Percentiles rank a stretch among this genome's conserved stretches.
phyloP scores from a whole-genome alignment of 495 filamentous ascomycete genomes.

The Physcia stellaris region DNA sequence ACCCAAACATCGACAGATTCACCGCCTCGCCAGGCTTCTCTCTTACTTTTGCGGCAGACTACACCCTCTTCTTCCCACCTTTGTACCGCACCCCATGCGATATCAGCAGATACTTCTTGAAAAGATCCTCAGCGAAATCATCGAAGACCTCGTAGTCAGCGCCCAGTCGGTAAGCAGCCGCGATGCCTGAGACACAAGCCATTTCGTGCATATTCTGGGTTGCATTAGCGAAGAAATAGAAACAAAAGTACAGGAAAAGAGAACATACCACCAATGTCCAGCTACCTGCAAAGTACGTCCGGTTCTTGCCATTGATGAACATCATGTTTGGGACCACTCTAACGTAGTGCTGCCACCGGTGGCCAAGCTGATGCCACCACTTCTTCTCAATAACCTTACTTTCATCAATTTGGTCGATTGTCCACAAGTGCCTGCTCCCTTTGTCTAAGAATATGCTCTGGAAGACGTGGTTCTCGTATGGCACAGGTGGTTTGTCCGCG shows the following conservation, averaged over 20 bases:
- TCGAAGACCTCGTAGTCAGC: constrained; percentile 58
- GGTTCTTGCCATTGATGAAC: constrained; percentile 60
- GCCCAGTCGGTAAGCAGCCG: constrained; percentile 65
- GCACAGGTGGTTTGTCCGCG: constrained; percentile 19
- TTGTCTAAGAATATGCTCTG: constrained; percentile 78
- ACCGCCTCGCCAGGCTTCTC: no score
- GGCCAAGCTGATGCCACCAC: constrained; percentile 81
- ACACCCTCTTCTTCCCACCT: constrained; percentile 19
- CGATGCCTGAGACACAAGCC: constrained; percentile 63
- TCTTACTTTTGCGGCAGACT: no score
- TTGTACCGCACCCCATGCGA: constrained; percentile 37
- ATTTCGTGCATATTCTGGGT: constrained; percentile 66
- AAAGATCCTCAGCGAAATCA: constrained; percentile 43
- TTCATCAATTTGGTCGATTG: constrained; percentile 53
- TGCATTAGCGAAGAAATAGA: background rate
- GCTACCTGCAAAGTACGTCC: constrained; percentile 53
- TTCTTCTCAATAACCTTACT: constrained; percentile 56
- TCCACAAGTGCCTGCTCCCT: constrained; percentile 48
- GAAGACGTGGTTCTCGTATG: constrained; percentile 54
- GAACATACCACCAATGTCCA: constrained; percentile 63
- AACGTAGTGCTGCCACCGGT: constrained; percentile 68
- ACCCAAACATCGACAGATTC: no score
- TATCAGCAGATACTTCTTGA: constrained; percentile 39
- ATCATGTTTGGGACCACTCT: constrained; percentile 68
- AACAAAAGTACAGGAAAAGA: background rate